Base-by-base conservation (phyloP, 208 protist species). In the Strigomonas culicis region DNA sequence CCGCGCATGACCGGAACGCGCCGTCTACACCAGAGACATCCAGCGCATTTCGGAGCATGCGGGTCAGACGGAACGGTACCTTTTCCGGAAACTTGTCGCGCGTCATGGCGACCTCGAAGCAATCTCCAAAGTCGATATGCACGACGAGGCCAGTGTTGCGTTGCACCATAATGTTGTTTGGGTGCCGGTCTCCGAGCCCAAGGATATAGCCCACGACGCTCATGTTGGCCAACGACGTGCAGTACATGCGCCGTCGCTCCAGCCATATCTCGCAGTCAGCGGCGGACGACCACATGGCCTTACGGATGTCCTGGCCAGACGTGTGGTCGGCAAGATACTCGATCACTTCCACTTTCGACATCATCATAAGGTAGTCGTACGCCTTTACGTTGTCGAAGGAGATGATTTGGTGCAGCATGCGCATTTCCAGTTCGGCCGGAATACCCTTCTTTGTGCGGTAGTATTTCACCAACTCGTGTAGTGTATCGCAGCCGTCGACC, bases 71-170 rank as follows among this genome's bases (percentile, higher is more conserved):
- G 92, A 99, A 99, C 2, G 99, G 99, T 15, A 99, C 93, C 58
- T 97, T 97, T 77, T 99, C 99, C 1, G 99, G 99, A 62, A 96
- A 99, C 32, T 98, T 97, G 30, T 97, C 95, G 55, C 99, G 78
- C 13, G 93, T 80, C 86, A 99, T 98, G 2, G 99, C 98, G 13
- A 98, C 97, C 71, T 99, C 99, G 78, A 99, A 99, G 77, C 99
- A 99, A 77, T 99, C 99, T 70, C 99, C 99, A 86, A 99, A 99
- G 90, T 99, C 99, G 78, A 99, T 99, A 87, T 99, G 99, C 51
- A 99, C 85, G 22, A 99, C 92, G 58, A 98, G 97, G 52, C 99
- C 98, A 49, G 97, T 98, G 66, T 94, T 84, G 27, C 97, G 85
- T 75, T 99, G 93, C 15, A 99, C 88, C 98, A 99, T 99, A 11